Base-by-base conservation (phyloP, 345 rosid genomes). In the Pelargonium nanum region DNA sequence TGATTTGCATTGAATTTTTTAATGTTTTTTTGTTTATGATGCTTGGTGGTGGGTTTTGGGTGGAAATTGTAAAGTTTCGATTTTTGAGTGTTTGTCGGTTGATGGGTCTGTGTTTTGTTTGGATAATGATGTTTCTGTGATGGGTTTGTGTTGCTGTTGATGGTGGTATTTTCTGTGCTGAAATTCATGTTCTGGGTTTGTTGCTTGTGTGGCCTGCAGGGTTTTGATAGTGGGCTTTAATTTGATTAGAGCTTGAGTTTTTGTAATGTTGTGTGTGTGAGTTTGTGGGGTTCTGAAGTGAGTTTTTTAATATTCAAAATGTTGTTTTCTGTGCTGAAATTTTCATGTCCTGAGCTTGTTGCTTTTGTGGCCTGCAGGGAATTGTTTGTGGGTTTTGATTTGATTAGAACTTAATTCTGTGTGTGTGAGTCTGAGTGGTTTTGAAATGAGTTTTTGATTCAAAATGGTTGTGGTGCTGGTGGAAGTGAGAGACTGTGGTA, bases 361-460 rank as follows among this genome's bases (percentile, higher is more conserved):
- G 7, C 64, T 40, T 56, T 20, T n/a, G 6, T 59, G 67, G 13
- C 66, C 34, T 19, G 24, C 72, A 76, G 70, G 77, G 45, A 64
- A 56, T 20, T 48, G 30, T 59, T 57, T 61, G 66, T 68, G 24
- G 59, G 51, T 26, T 57, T 55, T 48, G 57, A 45, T 67, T 68
- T 67, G 54, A 56, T 25, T 32, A 58, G 69, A 62, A 67, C 51
- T 63, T 19, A 53, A 26, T 70, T 61, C 60, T 26, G 26, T 20
- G 24, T 59, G 48, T 26, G 64, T 50, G 10, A 24, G 56, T 23
- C 22, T 66, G 6, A 25, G 24, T 16, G 19, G 59, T 20, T 21
- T 48, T 66, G 70, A 71, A 69, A 77, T 82, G 78, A 72, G 76
- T 62, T 72, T 55, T 68, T 81, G 80, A 74, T 62, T 71, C 68